phyloP scores from a whole-genome alignment of 768 basidiomycete species.

The Boletus rubroflammeus region DNA sequence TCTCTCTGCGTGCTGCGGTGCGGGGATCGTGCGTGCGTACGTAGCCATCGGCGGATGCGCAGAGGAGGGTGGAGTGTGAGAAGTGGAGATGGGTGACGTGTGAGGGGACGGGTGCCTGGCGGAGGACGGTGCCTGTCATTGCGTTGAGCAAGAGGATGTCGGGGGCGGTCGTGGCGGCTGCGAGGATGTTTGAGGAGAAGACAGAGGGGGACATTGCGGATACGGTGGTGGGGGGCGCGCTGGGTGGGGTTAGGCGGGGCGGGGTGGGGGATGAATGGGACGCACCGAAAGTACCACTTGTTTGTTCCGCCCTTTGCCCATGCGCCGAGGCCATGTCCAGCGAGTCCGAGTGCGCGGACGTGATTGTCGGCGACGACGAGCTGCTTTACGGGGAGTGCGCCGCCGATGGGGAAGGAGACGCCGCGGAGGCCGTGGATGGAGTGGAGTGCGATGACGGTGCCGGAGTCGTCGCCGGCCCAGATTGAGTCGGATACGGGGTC shows the following conservation, averaged over 20 bases:
- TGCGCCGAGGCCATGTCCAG: constrained; percentile 66
- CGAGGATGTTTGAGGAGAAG: constrained; percentile 52
- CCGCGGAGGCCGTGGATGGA: constrained; percentile 60
- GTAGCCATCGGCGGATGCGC: constrained; percentile 71
- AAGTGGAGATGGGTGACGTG: constrained; percentile 62
- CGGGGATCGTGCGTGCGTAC: constrained; percentile 71
- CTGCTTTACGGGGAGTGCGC: constrained; percentile 65
- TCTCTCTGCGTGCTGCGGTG: constrained; percentile 48
- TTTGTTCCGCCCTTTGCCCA: constrained; percentile 86
- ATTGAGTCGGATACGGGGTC: constrained; percentile 89
- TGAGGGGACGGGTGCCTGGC: constrained; percentile 55
- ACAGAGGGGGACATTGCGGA: constrained; percentile 46
- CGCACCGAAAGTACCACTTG: constrained; percentile 76
- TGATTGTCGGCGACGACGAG: constrained; percentile 76
- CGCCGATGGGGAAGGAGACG: constrained; percentile 71
- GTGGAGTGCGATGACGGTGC: constrained; percentile 67
- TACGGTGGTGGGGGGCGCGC: constrained; percentile 31
- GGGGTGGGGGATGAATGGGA: not conserved
- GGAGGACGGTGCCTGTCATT: constrained; percentile 62
- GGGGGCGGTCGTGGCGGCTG: constrained; percentile 53
- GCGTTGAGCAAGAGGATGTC: constrained; percentile 72
- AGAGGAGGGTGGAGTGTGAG: constrained; percentile 59
- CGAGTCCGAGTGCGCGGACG: constrained; percentile 59
- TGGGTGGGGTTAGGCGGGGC: constrained; percentile 22
- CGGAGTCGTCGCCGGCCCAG: constrained; percentile 78